Evolutionary conservation across 495 filamentous ascomycete species (phyloP), one percentile per base, ranked within the genome.

Genomic region (Penicillium pulvis): DNA sequence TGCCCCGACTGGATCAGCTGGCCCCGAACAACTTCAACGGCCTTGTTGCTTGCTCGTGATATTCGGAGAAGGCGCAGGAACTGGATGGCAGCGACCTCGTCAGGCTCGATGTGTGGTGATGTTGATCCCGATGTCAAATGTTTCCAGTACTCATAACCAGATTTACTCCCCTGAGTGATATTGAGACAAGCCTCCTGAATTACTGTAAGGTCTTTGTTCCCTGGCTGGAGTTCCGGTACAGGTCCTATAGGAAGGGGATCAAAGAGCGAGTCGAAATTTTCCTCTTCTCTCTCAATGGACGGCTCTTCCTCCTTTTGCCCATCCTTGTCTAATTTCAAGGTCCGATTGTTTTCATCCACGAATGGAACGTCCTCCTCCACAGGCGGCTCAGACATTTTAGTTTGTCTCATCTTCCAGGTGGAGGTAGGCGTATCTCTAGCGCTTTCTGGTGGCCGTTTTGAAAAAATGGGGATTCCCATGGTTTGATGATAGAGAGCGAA

Each of bases 401-500:
- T 23, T 55, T 44, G 41, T 17, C 47, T 45, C 12, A 47, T 14
- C 39, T 47, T 23, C 53, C 41, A 55, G 0, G 14, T 11, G 5
- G 36, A 24, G 23, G 26, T 24, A 12, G 28, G 39, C 16, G 26
- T 55, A 35, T 44, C 31, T 17, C 42, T 49, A 11, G 54, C 6
- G 11, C n/a, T 60, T n/a, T 62, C 55, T 3, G 56, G 33, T 45
- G 73, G 76, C 10, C 66, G 35, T 14, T 65, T 61, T 10, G 63
- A 58, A 17, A 75, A 53, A 35, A 78, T 73, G 2, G 87, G 85
- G 57, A 93, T 81, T 30, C 82, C 79, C 81, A 90, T 91, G 8
- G 91, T 90, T 71, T 96, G 89, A 51, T 90, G 77, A 14, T 92
- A 70, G 23, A 98, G 73, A 8, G 81, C 79, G 20, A 96, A 77